Base-by-base conservation (phyloP, 2,329 filamentous ascomycete genomes). In the Helminthosporium solani region DNA sequence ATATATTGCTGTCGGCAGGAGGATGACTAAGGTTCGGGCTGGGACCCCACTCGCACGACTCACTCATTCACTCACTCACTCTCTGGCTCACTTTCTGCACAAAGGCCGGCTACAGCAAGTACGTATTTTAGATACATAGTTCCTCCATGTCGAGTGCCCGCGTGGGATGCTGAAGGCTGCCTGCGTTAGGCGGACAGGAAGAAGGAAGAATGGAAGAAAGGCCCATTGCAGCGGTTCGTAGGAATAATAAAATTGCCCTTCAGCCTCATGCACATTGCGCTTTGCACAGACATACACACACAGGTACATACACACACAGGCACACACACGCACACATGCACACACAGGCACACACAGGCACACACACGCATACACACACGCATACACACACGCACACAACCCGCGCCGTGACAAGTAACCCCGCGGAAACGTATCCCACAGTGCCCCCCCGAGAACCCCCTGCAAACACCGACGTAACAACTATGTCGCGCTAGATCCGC, bases 31-130 rank as follows among this genome's bases (percentile, higher is more conserved):
- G n/a, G 38, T 33, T 47, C 42, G 73, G 72, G 73, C 54, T 74
- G 72, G 72, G 75, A 78, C 61, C 75, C 75, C 51, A 77, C 75
- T 18, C 66, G 74, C 61, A 63, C 63, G 27, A 52, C 55, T n/a
- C n/a, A n/a, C n/a, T n/a, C n/a, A n/a, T n/a, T n/a, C n/a, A n/a
- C n/a, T n/a, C n/a, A n/a, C n/a, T n/a, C n/a, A n/a, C n/a, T n/a
- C n/a, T n/a, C n/a, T n/a, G n/a, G n/a, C n/a, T n/a, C n/a, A n/a
- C n/a, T n/a, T n/a, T n/a, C n/a, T n/a, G n/a, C n/a, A n/a, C n/a
- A n/a, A n/a, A n/a, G n/a, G n/a, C n/a, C n/a, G n/a, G n/a, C n/a
- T n/a, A n/a, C n/a, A n/a, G n/a, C n/a, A n/a, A n/a, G n/a, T n/a
- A n/a, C n/a, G n/a, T n/a, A n/a, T n/a, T n/a, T n/a, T n/a, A n/a